Evolutionary conservation across 2,329 filamentous ascomycete genomes (phyloP), one percentile per base, ranked within the genome.

Genomic region (Ophiostoma piceae): DNA sequence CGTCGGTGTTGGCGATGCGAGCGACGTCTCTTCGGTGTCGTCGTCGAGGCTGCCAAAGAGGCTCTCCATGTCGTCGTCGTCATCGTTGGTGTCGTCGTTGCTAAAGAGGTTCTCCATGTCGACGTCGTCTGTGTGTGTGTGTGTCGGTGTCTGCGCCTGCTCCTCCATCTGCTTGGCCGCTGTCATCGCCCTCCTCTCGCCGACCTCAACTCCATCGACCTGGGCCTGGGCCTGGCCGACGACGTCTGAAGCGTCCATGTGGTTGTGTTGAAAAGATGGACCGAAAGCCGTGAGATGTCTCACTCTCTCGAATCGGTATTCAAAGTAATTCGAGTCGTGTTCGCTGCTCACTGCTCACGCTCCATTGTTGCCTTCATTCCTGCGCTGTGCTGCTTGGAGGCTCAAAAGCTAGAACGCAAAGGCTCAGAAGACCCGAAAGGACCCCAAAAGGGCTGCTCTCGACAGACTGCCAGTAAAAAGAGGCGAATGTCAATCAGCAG

Each of bases 21-120:
- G 22, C 8, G 57, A 47, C 26, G n/a, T 51, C 5, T 37, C 32
- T 11, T 67, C 66, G 19, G 35, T 37, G 54, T 65, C 37, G 26
- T 68, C 68, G n/a, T 67, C 65, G 26, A 57, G 54, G 19, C 65
- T 32, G 66, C 68, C 70, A 68, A 71, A 68, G 60, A 71, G 68
- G 41, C 66, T 62, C 35, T 66, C 68, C 66, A 70, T 68, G 8
- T 43, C 68, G 22, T 32, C 57, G 67, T 71, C 35, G 66, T 35
- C 60, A 66, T 69, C 66, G 37, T 5, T 11, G 4, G 32, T 62
- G 22, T 32, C 57, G 70, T 71, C 65, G 26, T 8, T 22, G 19
- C 62, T 35, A 9, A 62, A 51, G 3, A 64, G 41, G 29, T 54
- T 57, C 12, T 54, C 47, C n/a, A 66, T 54, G 39, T 62, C 62